Evolutionary conservation across 2,329 filamentous ascomycete genomes (phyloP), one percentile per base, ranked within the genome.

Genomic region (Botrytis paeoniae): DNA sequence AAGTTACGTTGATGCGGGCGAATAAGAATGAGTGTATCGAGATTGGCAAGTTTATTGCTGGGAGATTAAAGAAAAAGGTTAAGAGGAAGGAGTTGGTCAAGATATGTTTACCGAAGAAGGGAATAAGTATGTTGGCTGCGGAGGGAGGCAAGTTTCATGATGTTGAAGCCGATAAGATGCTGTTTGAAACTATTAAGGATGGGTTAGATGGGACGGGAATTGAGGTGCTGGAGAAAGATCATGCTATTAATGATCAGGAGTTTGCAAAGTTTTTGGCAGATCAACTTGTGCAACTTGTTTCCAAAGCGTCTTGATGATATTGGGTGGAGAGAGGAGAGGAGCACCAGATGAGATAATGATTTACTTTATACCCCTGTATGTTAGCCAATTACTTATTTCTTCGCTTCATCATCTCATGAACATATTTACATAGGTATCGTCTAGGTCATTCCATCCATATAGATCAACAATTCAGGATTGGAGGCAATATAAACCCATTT

Each of bases 1-100:
- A 85, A 0, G 87, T 92, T 0, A 93, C 91, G 0, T 78, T 93
- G 45, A 88, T 93, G 85, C 83, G 91, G 35, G 90, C 91, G 0
- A 89, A 84, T 0, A 77, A 80, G n/a, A 84, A 86, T 2, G 91
- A 93, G 78, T 88, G 86, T 74, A 76, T 73, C 37, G 78, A 83
- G 61, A 84, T 92, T n/a, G 90, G 87, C 1, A 77, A 79, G 0
- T 88, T 88, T 69, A 87, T 93, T 60, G 85, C 84, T 0, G 77
- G 80, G 18, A 90, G 89, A 78, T 80, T 92, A 54, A 83, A 76
- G 54, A 77, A 77, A 0, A 79, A 82, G 66, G 82, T 83, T 0
- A 81, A 75, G n/a, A 76, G 82, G 25, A 82, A 83, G 16, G 79
- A 82, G 0, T 79, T 82, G 70, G 83, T 88, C 1, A 82, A 88